These are phyloP conservation scores for Theobroma cacao DNA, from an alignment of 345 rosid genomes.

Conservation along the genomic window DNA sequence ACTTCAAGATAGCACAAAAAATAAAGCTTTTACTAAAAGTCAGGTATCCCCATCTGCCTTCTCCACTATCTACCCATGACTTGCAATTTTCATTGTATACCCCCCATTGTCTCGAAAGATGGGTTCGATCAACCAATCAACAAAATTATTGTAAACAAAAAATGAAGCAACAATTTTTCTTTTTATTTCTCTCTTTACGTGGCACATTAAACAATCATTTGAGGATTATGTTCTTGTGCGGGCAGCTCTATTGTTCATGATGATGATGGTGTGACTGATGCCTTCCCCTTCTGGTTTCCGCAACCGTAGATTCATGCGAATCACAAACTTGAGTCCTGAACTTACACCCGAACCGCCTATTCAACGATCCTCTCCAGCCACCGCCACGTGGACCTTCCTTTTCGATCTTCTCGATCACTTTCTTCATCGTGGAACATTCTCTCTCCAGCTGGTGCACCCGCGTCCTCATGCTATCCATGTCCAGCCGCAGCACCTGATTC, in stretches of 20 bases:
- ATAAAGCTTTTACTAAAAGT: not conserved
- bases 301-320: constrained; percentile 74
- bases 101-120: constrained; percentile 1
- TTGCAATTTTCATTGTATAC: not conserved
- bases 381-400: constrained; percentile 33
- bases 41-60: not conserved
- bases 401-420: constrained; percentile 77
- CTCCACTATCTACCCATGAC: constrained; percentile 7
- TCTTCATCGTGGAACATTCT: constrained; percentile 87
- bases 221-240: not conserved
- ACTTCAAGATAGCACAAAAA: not conserved
- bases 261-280: constrained; percentile 17
- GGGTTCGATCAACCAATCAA: not conserved
- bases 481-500: constrained; percentile 91
- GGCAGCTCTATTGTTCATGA: constrained; percentile 26
- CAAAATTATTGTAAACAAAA: not conserved
- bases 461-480: constrained; percentile 98
- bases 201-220: not conserved
- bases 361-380: constrained; percentile 54
- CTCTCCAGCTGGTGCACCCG: constrained; percentile 84
- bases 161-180: not conserved
- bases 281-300: constrained; percentile 48
- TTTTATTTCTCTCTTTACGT: not conserved
- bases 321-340: constrained; percentile 92
- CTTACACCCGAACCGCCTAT: constrained; percentile 75